These are phyloP conservation scores for Pinus albicaulis DNA, from an alignment of 75 land plant genomes.

Conservation along the genomic window DNA sequence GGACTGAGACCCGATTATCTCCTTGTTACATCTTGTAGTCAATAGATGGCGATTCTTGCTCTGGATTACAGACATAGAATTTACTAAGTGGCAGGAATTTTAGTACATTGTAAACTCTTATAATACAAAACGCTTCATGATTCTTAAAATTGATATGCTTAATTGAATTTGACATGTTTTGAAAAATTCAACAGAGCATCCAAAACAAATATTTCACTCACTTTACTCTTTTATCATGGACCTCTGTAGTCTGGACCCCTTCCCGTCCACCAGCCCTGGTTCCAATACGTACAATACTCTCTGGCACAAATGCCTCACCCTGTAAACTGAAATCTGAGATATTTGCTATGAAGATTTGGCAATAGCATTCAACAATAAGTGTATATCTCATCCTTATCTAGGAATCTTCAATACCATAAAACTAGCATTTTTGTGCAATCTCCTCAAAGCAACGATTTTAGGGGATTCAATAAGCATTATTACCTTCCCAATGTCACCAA, in stretches of 20 bases:
- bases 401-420: slow-evolving; percentile 1
- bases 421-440: not conserved
- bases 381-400: not conserved
- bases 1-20: not conserved
- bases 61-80: not conserved
- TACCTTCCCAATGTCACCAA: slow-evolving; percentile 96
- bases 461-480: not conserved
- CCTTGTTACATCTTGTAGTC: not conserved
- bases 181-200: not conserved
- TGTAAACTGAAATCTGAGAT: slow-evolving; percentile 21
- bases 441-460: slow-evolving; percentile 1
- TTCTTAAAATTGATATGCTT: not conserved
- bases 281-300: slow-evolving; percentile 83
- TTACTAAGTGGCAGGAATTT: too few relatives aligned
- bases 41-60: not conserved
- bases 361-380: not conserved
- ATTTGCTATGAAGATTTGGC: not conserved
- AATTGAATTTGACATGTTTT: not conserved
- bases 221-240: slow-evolving; percentile 73
- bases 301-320: slow-evolving; percentile 99
- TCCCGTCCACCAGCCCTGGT: slow-evolving; percentile 53
- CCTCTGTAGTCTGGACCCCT: slow-evolving; percentile 65
- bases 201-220: slow-evolving; percentile 17
- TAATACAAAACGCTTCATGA: too few relatives aligned
- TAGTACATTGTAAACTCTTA: too few relatives aligned